phyloP scores from a whole-genome alignment of 2,329 filamentous ascomycete species.

The Alternaria alternata region DNA sequence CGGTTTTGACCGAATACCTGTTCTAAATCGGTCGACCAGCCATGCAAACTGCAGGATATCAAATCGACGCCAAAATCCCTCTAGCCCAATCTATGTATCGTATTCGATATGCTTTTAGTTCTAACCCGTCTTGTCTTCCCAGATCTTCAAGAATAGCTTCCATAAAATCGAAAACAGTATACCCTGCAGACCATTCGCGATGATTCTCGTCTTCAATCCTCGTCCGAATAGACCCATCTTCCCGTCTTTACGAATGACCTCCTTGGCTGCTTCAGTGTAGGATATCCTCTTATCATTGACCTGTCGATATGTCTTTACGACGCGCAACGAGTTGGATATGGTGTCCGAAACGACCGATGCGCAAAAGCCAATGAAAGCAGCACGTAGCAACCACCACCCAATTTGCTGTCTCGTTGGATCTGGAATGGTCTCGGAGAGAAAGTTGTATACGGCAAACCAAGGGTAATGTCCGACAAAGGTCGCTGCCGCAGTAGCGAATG shows the following conservation, averaged over 20 bases:
- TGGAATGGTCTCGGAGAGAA: slow-evolving; percentile 32
- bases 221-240: slow-evolving; percentile 35
- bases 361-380: slow-evolving; percentile 42
- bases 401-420: slow-evolving; percentile 34
- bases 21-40: background rate
- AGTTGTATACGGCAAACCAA: slow-evolving; percentile 42
- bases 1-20: background rate
- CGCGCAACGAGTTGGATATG: slow-evolving; percentile 39
- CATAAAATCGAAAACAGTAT: slow-evolving; percentile 43
- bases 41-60: background rate
- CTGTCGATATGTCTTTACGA: slow-evolving; percentile 43
- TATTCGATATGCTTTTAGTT: background rate
- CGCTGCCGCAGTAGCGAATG: slow-evolving; percentile 42
- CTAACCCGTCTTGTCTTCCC: slow-evolving; percentile 27
- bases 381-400: slow-evolving; percentile 35
- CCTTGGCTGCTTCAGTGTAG: slow-evolving; percentile 36
- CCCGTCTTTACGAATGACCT: slow-evolving; percentile 37
- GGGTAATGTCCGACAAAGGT: slow-evolving; percentile 44
- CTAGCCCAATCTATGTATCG: background rate
- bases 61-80: background rate
- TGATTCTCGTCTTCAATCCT: slow-evolving; percentile 39
- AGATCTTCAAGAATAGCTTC: slow-evolving; percentile 41
- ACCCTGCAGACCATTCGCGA: slow-evolving; percentile 43
- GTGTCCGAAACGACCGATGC: slow-evolving; percentile 40
- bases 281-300: slow-evolving; percentile 40